A percentile compares a stretch with the other conserved stretches of the same genome.
These are phyloP conservation scores for Diplogelasinospora grovesii DNA, from an alignment of 495 filamentous ascomycete genomes.

Conservation along the genomic window DNA sequence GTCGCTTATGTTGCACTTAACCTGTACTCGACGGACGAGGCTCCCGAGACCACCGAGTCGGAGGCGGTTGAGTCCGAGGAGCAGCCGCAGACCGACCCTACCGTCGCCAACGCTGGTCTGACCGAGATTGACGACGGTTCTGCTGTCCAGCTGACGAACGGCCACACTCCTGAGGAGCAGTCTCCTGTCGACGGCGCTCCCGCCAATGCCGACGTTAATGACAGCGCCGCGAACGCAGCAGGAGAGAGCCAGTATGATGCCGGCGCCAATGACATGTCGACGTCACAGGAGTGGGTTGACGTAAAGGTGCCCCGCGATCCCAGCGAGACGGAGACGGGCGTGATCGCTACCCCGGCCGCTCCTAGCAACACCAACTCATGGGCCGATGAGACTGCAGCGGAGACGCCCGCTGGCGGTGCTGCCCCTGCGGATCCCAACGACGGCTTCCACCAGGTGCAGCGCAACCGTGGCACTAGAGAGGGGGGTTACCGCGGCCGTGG, in stretches of 20 bases:
- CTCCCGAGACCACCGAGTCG: slow-evolving; percentile 20
- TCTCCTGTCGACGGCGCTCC: slow-evolving; percentile 33
- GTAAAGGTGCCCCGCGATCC: slow-evolving; percentile 58
- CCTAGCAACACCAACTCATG: slow-evolving; percentile 48
- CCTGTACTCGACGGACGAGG: slow-evolving; percentile 29
- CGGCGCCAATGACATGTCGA: slow-evolving; percentile 41
- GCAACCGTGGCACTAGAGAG: slow-evolving; percentile 49
- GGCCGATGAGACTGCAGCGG: slow-evolving; percentile 59
- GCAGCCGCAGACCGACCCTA: slow-evolving; percentile 61
- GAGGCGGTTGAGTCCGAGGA: slow-evolving; percentile 35
- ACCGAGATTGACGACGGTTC: slow-evolving; percentile 55
- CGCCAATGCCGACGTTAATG: slow-evolving; percentile 50
- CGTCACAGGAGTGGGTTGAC: slow-evolving; percentile 69
- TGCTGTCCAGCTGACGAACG: slow-evolving; percentile 40
- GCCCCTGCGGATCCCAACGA: slow-evolving; percentile 35
- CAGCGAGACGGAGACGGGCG: slow-evolving; percentile 64
- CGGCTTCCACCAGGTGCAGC: slow-evolving; percentile 66
- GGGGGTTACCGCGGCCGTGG: slow-evolving; percentile 52
- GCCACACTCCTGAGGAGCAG: slow-evolving; percentile 39
- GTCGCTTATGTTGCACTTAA: slow-evolving; percentile 42
- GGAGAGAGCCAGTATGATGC: slow-evolving; percentile 65
- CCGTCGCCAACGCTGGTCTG: slow-evolving; percentile 65
- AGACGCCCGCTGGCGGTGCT: slow-evolving; percentile 33
- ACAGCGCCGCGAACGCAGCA: slow-evolving; percentile 59
- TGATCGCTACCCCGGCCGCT: slow-evolving; percentile 43